These are phyloP conservation scores for Phanerochaete sordida DNA, from an alignment of 768 basidiomycete species.

Conservation along the genomic window DNA sequence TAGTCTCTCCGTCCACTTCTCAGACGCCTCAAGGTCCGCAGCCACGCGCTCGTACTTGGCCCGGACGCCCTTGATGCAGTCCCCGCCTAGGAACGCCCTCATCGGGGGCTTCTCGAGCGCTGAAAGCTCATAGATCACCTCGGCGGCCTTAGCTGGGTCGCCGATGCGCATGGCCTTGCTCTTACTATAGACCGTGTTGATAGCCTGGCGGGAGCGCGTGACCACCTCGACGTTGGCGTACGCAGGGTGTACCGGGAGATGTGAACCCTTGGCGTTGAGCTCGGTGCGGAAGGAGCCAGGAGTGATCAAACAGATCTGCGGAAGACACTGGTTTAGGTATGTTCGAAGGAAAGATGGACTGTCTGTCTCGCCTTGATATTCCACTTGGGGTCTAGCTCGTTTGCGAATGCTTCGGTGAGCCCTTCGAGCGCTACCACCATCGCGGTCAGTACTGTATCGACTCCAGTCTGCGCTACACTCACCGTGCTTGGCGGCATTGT, in stretches of 20 bases:
- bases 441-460: too few species aligned
- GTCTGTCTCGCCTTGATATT: conserved; percentile 38
- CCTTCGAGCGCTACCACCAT: conserved; percentile 31
- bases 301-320: conserved; percentile 6
- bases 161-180: too few species aligned
- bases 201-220: too few species aligned
- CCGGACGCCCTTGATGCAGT: not conserved
- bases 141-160: too few species aligned
- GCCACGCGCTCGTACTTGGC: not conserved
- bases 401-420: conserved; percentile 33
- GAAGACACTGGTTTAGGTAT: too few species aligned
- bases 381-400: conserved; percentile 43
- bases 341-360: too few species aligned
- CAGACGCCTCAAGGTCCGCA: not conserved
- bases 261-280: not conserved
- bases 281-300: conserved; percentile 5
- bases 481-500: conserved; percentile 14
- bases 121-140: too few species aligned
- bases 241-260: conserved; percentile 3
- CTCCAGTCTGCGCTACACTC: not conserved
- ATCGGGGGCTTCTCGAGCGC: too few species aligned
- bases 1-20: not conserved
- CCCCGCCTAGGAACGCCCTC: too few species aligned
- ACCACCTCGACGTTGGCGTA: not conserved
- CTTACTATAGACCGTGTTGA: too few species aligned